Evolutionary conservation across 345 rosid genomes (phyloP).

Genomic region (Acer negundo): DNA sequence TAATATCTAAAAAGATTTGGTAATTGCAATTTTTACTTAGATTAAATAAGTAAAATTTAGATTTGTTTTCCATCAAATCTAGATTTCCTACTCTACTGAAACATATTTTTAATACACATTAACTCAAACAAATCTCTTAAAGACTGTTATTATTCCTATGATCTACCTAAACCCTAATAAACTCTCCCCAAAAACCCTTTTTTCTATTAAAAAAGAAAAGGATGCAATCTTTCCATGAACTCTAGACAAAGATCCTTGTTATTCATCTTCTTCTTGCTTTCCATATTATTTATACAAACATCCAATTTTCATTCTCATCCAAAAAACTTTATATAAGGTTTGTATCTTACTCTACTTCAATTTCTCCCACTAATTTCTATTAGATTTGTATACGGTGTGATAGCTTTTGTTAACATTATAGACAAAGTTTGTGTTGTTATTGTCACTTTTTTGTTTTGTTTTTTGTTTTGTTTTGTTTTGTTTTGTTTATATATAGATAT

Average conservation of each 20-base stretch:
- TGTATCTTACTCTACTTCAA: slow-evolving; percentile 8
- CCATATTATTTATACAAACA: slow-evolving; percentile 27
- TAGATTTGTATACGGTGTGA: neutral
- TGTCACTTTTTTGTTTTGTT: neutral
- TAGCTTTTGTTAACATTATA: slow-evolving; percentile 2
- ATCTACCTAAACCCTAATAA: slow-evolving; percentile 55
- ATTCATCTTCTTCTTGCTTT: slow-evolving; percentile 23
- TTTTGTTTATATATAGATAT: neutral
- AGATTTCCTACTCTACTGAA: slow-evolving; percentile 12
- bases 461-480: neutral
- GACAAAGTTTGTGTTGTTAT: neutral
- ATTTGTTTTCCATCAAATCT: slow-evolving; percentile 21
- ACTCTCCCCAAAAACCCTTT: slow-evolving; percentile 26
- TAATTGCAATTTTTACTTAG: neutral
- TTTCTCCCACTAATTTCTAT: neutral
- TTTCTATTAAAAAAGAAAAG: neutral
- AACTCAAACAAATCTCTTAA: neutral
- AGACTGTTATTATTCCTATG: slow-evolving; percentile 41
- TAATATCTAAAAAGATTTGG: slow-evolving; percentile 7
- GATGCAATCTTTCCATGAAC: slow-evolving; percentile 41
- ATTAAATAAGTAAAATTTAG: neutral
- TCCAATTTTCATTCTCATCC: slow-evolving; percentile 24
- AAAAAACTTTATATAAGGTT: slow-evolving; percentile 19
- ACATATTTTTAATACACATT: slow-evolving; percentile 1
- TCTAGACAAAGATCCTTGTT: slow-evolving; percentile 15